Evolutionary conservation across 495 filamentous ascomycete genomes (phyloP), one percentile per base, ranked within the genome.

Genomic region (Aspergillus panamensis): DNA sequence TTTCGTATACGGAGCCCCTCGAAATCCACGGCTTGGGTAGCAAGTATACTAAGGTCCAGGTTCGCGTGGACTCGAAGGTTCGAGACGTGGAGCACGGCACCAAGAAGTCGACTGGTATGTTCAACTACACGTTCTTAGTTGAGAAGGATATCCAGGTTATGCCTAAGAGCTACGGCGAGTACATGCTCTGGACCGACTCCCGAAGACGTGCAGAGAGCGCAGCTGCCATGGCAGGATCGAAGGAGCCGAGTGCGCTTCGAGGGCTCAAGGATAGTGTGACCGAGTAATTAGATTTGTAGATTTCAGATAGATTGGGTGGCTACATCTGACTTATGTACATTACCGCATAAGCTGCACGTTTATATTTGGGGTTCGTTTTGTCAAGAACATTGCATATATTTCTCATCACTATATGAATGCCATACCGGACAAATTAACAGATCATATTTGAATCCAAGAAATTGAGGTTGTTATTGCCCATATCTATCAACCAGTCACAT

Each of bases 121-220:
- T 95, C 68, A 90, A 92, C 59, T 93, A 95, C 65, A 93, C 90
- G 0, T 93, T 93, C 69, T 75, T 83, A 32, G 89, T 93, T 19
- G 82, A 85, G 40, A 85, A 79, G 66, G 81, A 89, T 65, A 73
- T 93, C 31, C 79, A 86, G 62, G 84, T 93, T 29, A 84, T 92
- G 77, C 90, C 90, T 19, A 76, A 85, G 66, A 85, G 80, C 1
- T 92, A 91, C 64, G 76, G 80, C 12, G 86, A 92, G 68, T 90
- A 85, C 62, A 91, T 91, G 88, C 80, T 89, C 68, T 92, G 86
- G 76, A 75, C 89, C 19, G 88, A 92, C 73, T 87, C 87, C 8
- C 66, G 88, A 53, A 71, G 88, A 58, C 74, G 87, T 21, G 83
- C 81, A 12, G 68, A 71, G 51, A 78, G 74, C 60, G 76, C 77